Percentiles rank a stretch among this genome's conserved stretches.
Evolutionary conservation across 805 yeast genomes (phyloP).

Genomic region (Schwanniomyces vanrijiae): DNA sequence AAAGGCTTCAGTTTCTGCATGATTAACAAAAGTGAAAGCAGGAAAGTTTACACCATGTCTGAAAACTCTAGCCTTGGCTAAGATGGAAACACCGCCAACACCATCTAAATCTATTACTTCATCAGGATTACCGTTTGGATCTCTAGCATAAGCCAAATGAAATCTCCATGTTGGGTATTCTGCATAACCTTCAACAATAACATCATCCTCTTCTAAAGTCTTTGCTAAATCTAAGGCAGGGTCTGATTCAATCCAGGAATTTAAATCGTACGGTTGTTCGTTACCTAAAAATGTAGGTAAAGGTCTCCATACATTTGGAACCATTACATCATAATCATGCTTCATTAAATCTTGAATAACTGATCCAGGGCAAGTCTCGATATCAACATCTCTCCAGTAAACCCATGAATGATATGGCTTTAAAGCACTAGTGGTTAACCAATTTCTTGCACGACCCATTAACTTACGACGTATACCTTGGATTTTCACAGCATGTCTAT

Average conservation of each 20-base stretch:
- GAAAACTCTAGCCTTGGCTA: constrained; percentile 72
- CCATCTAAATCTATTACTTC: constrained; percentile 77
- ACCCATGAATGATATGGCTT: constrained; percentile 90
- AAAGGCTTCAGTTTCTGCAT: constrained; percentile 87
- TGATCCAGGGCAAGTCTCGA: constrained; percentile 77
- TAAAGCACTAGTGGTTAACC: constrained; percentile 73
- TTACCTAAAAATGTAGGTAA: constrained; percentile 86
- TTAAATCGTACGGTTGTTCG: constrained; percentile 94
- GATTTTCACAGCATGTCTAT: constrained; percentile 80
- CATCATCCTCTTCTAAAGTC: constrained; percentile 73
- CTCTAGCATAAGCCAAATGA: constrained; percentile 73
- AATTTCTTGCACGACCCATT: constrained; percentile 86
- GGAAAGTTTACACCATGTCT: constrained; percentile 83
- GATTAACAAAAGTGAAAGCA: constrained; percentile 79
- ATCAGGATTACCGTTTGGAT: constrained; percentile 56
- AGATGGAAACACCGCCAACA: constrained; percentile 82
- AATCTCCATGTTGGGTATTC: constrained; percentile 86
- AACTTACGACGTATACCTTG: constrained; percentile 82
- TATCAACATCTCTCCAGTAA: constrained; percentile 87
- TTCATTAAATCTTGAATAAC: constrained; percentile 75
- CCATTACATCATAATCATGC: constrained; percentile 65
- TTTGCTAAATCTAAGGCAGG: constrained; percentile 69
- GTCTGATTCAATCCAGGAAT: constrained; percentile 92
- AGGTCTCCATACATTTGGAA: constrained; percentile 96
- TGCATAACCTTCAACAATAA: constrained; percentile 85